Percentiles rank a stretch among this genome's conserved stretches.
phyloP scores from a whole-genome alignment of 2,329 filamentous ascomycete genomes.

The Xylogone sp. region DNA sequence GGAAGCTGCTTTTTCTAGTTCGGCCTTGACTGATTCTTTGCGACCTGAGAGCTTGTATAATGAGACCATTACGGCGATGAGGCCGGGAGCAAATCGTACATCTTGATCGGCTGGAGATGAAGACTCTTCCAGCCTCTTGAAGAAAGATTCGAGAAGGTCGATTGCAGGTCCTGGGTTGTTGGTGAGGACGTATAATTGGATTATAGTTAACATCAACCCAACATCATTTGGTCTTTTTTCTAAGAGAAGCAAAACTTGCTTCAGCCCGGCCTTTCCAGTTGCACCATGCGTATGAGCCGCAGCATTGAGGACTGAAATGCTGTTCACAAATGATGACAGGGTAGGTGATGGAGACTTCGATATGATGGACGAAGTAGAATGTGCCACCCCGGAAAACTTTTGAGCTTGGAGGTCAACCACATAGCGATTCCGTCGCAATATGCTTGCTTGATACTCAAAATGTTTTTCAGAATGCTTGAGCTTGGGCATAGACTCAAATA shows the following conservation, averaged over 20 bases:
- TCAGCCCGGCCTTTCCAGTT: constrained; percentile 64
- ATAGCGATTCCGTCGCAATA: constrained; percentile 59
- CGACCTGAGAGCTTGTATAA: constrained; percentile 76
- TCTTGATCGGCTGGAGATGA: constrained; percentile 55
- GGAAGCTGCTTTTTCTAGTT: constrained; percentile 73
- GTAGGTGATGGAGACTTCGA: constrained; percentile 44
- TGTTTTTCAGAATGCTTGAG: constrained; percentile 57
- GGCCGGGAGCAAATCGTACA: constrained; percentile 76
- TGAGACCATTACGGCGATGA: constrained; percentile 75
- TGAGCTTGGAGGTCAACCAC: constrained; percentile 62
- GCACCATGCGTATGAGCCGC: constrained; percentile 66
- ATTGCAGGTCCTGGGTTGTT: constrained; percentile 72
- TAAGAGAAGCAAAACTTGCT: constrained; percentile 63
- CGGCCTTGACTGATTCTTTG: constrained; percentile 64
- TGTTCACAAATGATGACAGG: constrained; percentile 46
- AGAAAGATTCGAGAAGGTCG: constrained; percentile 69
- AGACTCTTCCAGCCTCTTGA: constrained; percentile 66
- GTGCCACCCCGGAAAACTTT: constrained; percentile 61
- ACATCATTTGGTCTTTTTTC: constrained; percentile 75
- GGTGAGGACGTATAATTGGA: constrained; percentile 74
- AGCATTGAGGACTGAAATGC: constrained; percentile 63
- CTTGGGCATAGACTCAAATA: constrained; percentile 51
- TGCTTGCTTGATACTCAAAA: constrained; percentile 66
- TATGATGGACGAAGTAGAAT: constrained; percentile 40
- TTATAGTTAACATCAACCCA: constrained; percentile 72